These are phyloP conservation scores for Solanum pimpinellifolium DNA, from an alignment of 257 asterid genomes.

Conservation along the genomic window DNA sequence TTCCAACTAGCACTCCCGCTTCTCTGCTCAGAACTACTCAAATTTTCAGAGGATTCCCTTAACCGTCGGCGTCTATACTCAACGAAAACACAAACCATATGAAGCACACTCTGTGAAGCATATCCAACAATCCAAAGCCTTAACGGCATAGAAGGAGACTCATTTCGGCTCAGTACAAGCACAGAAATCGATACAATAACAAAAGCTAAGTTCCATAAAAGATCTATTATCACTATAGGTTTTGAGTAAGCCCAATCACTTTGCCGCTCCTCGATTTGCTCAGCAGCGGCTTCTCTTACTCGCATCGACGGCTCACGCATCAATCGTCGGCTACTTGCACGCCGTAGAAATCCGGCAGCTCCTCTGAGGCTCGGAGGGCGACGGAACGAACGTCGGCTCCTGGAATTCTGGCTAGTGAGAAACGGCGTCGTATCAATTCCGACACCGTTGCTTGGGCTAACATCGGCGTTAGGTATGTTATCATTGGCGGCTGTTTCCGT, in stretches of 20 bases:
- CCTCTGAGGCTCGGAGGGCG: constrained; percentile 55
- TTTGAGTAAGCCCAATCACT: constrained; percentile 93
- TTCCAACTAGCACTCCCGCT: constrained; percentile 19
- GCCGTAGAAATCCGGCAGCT: constrained; percentile 35
- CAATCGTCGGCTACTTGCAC: constrained; percentile 36
- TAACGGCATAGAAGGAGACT: constrained; percentile 24
- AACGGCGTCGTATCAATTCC: constrained; percentile 40
- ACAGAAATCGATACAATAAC: constrained; percentile 29
- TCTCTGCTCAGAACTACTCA: constrained; percentile 7
- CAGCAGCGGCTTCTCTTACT: constrained; percentile 41
- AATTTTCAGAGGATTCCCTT: constrained; percentile 22
- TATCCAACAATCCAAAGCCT: constrained; percentile 40
- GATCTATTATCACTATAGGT: constrained; percentile 71
- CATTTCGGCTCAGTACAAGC: constrained; percentile 20
- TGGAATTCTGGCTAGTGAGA: constrained; percentile 38
- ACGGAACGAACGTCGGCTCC: constrained; percentile 37
- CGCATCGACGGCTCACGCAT: constrained; percentile 39
- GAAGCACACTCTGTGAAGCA: constrained; percentile 29
- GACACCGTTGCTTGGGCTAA: neutral
- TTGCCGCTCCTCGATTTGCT: constrained; percentile 66
- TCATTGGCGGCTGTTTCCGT: neutral
- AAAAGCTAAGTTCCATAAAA: constrained; percentile 71
- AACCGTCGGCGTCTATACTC: constrained; percentile 54
- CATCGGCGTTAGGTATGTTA: neutral
- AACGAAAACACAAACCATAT: constrained; percentile 32